phyloP scores from a whole-genome alignment of 139 green algal species.

The Auxenochlorella pyrenoidosa region DNA sequence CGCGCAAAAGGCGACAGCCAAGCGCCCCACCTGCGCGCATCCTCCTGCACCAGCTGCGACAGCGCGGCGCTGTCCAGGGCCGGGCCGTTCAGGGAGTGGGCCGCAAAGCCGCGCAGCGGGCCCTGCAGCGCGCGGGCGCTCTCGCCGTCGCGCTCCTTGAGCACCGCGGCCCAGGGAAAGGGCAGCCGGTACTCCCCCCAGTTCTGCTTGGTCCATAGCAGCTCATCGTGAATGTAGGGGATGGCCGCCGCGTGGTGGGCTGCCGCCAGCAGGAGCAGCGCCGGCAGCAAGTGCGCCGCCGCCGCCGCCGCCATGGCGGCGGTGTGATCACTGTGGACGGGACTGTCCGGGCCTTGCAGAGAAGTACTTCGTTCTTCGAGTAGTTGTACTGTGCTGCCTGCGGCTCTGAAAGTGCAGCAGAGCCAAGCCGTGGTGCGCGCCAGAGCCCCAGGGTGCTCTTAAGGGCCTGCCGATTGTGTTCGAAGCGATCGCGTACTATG shows the following conservation, averaged over 20 bases:
- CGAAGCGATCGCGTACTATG: too few relatives aligned
- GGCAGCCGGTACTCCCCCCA: conserved; percentile 32
- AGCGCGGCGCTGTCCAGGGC: background rate
- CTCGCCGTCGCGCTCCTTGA: conserved; percentile 17
- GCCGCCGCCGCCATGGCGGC: background rate
- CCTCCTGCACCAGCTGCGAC: background rate
- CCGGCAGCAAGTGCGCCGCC: background rate
- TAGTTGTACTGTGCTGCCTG: too few relatives aligned
- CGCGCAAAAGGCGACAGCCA: too few relatives aligned
- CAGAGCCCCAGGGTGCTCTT: too few relatives aligned
- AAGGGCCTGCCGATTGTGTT: too few relatives aligned
- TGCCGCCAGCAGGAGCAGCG: background rate
- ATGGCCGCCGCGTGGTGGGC: background rate
- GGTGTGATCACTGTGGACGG: too few relatives aligned
- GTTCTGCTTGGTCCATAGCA: conserved; percentile 37
- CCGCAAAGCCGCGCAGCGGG: conserved; percentile 7
- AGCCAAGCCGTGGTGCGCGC: too few relatives aligned
- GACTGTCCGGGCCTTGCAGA: too few relatives aligned
- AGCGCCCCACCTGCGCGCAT: conserved; percentile 7
- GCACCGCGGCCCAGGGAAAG: conserved; percentile 13
- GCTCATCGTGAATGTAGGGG: conserved; percentile 33
- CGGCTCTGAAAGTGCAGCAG: too few relatives aligned
- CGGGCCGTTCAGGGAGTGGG: conserved; percentile 14
- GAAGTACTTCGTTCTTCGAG: too few relatives aligned
- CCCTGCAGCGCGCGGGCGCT: conserved; percentile 16